Base-by-base conservation (phyloP, 2,329 filamentous ascomycete species). In the Pleomassaria siparia region DNA sequence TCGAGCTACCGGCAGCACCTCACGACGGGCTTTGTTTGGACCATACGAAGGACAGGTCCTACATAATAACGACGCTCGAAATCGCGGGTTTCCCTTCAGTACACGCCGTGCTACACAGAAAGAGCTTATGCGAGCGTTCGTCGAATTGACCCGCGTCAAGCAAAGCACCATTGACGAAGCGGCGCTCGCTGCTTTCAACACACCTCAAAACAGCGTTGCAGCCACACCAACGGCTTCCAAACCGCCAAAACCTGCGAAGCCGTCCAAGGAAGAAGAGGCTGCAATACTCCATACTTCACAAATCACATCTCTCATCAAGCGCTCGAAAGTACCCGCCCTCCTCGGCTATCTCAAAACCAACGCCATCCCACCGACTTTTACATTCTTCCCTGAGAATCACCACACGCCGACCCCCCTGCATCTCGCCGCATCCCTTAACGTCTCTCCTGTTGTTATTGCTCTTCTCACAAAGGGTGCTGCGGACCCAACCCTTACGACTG, bases 101-200 rank as follows among this genome's bases (percentile, higher is more conserved):
- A 99, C 94, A 8, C 82, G 91, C 11, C 80, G 94, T 47, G 90
- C 94, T 0, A 99, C 94, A 0, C 91, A 97, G 64, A 89, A 87
- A 40, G 94, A 99, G 70, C 83, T 99, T 0, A 94, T 97, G 87
- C 84, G 92, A 30, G 88, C 88, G 1, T 99, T 96, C 62, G 88
- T 95, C 53, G 94, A 99, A 73, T 80, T 99, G 25, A 99, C 94
- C 0, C 80, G 94, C 13, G 80, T 96, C 13, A 96, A 99, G 71
- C 80, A 96, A 39, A 84, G 83, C 40, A 86, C 88, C 52, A 81
- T 97, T 22, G 81, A 89, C 48, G 87, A 90, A 54, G 80, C 77
- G 2, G 79, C 84, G 11, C 69, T 86, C 6, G 73, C 74, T 15
- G 71, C 71, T 6, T 73, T 81, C 25, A 74, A 74, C 10, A 72